Evolutionary conservation across 139 green algal genomes (phyloP), one percentile per base, ranked within the genome.

Genomic region (Pseudopediastrum boryanum): DNA sequence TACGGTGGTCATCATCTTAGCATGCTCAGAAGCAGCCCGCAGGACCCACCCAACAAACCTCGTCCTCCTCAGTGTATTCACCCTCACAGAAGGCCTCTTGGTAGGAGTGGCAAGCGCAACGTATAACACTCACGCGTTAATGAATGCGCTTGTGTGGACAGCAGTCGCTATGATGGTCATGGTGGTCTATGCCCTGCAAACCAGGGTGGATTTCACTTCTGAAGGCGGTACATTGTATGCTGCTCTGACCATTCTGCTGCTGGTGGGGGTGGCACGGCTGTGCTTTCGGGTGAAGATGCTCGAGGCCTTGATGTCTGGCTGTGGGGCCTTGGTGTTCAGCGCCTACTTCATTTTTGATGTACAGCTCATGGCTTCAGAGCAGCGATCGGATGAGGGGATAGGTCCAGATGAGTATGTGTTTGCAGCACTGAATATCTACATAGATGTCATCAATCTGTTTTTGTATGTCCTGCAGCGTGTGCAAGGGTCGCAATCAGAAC

Each of bases 371-470:
- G 51, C 51, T 5, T 43, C 33, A 3, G 76, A 65, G 10, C 65
- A 76, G n/a, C 50, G 64, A 31, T 23, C 25, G 19, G 51, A 73
- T 29, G 12, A 41, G 25, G n/a, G 29, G 2, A 50, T 89, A 16
- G 78, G 75, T 0, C 61, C 82, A 3, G 85, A 89, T 59, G 85
- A 89, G 54, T 74, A 83, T 71, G 79, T 89, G 2, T 79, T 90
- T 61, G 85, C 63, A 25, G 70, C 75, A 0, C 77, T 90, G 19
- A 81, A 83, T 46, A 83, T 90, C 25, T 88, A 90, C 62, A 64
- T 84, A 7, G 85, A 90, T 65, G 64, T 90, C 52, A 87, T 90
- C 68, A 88, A 84, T 66, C 62, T 90, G 16, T 87, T 90, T 63
- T 51, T 90, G 68, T 80, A 88, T 65, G 70, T 90, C 16, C 74